Conservation (phyloP, 352 stramenopile genomes). For the Pythium biforme region DNA sequence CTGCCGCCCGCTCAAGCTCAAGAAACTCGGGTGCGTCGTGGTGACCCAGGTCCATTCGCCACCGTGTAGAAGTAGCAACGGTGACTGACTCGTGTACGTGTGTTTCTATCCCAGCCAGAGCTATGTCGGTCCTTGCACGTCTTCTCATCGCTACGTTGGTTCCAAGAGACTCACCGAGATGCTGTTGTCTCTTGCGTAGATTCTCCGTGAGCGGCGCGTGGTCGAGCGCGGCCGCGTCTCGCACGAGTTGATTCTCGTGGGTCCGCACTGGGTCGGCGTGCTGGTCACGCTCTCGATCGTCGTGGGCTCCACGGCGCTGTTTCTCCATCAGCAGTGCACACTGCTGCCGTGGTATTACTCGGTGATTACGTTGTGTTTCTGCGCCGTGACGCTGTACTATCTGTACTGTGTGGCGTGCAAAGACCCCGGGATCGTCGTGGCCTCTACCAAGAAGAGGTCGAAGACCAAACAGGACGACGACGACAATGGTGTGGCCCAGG, state of each 20-base stretch:
- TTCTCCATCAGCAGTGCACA: conserved; percentile 57
- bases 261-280: conserved; percentile 81
- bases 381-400: conserved; percentile 58
- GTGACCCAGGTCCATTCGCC: too few species aligned
- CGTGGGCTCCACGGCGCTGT: conserved; percentile 53
- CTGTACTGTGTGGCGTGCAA: conserved; percentile 69
- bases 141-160: too few species aligned
- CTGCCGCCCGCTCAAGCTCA: conserved; percentile 55
- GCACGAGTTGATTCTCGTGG: conserved; percentile 50
- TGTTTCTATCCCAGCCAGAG: conserved; percentile 12
- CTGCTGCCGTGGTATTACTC: conserved; percentile 57
- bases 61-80: too few species aligned
- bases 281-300: conserved; percentile 65
- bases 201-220: conserved; percentile 45
- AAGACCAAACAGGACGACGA: conserved; percentile 14
- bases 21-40: conserved; percentile 39
- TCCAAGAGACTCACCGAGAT: background rate
- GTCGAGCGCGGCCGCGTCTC: conserved; percentile 27
- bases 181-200: conserved; percentile 25
- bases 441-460: background rate
- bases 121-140: conserved; percentile 17
- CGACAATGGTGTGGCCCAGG: background rate
- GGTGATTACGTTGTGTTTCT: conserved; percentile 56
- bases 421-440: conserved; percentile 69
- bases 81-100: too few species aligned